Percentiles rank a stretch among this genome's conserved stretches.
These are phyloP conservation scores for Tilletia indica DNA, from an alignment of 1,284 basidiomycete genomes.

Conservation along the genomic window DNA sequence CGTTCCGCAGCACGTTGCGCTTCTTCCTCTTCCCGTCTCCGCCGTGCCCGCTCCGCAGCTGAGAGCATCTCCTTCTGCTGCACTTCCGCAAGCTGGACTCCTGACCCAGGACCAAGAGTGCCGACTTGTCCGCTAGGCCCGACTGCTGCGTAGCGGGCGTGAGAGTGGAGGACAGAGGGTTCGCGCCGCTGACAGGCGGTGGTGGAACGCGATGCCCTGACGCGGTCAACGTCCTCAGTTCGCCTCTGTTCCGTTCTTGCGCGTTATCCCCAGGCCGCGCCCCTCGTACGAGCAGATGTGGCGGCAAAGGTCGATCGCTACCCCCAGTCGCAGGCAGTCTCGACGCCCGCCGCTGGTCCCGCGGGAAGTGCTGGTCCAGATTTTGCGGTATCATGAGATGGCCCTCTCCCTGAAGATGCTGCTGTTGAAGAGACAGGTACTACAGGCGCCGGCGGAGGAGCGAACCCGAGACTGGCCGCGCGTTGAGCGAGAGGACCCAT, in stretches of 20 bases:
- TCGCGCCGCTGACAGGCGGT: not conserved
- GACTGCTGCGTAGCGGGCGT: no score
- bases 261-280: not conserved
- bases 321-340: slow-evolving; percentile 20
- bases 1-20: slow-evolving; percentile 38
- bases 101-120: not conserved
- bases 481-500: slow-evolving; percentile 50
- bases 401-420: not conserved
- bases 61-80: slow-evolving; percentile 37
- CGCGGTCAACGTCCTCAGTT: not conserved
- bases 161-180: no score
- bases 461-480: slow-evolving; percentile 27
- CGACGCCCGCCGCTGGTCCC: not conserved
- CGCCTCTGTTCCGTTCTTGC: not conserved
- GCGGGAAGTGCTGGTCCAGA: slow-evolving; percentile 8
- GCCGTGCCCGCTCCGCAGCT: slow-evolving; percentile 50
- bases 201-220: slow-evolving; percentile 25
- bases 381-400: no score
- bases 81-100: not conserved
- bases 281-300: not conserved
- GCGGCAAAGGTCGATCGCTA: not conserved
- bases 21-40: slow-evolving; percentile 51
- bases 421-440: slow-evolving; percentile 8
- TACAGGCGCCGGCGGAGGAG: slow-evolving; percentile 20
- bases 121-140: not conserved